Percentiles rank a stretch among this genome's conserved stretches.
phyloP scores from a whole-genome alignment of 257 asterid genomes.

The Cinchona pubescens region DNA sequence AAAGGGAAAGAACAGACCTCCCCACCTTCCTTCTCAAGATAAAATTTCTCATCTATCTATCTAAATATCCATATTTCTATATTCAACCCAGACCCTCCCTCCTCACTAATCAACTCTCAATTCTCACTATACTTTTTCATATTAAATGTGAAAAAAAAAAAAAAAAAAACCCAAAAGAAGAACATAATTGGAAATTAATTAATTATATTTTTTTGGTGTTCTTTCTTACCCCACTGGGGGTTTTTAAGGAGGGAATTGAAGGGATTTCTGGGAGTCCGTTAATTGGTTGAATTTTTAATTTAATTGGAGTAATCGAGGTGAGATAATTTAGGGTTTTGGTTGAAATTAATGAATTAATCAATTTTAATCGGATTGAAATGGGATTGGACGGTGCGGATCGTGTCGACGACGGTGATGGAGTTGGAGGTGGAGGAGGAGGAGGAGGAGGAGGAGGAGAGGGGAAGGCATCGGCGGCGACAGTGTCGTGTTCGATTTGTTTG shows the following conservation, averaged over 20 bases:
- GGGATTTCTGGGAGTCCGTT: conserved; percentile 12
- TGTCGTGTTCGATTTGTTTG: conserved; percentile 78
- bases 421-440: conserved; percentile 29
- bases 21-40: too few relatives aligned
- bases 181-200: not conserved
- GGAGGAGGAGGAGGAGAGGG: conserved; percentile 35
- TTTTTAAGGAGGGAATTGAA: not conserved
- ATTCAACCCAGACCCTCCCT: not conserved
- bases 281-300: conserved; percentile 9
- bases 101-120: not conserved
- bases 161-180: not conserved
- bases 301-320: conserved; percentile 18
- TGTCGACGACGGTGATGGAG: conserved; percentile 49
- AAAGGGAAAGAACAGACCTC: too few relatives aligned
- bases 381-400: conserved; percentile 70
- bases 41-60: too few relatives aligned
- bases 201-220: not conserved
- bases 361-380: conserved; percentile 33
- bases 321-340: conserved; percentile 18
- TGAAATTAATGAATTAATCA: conserved; percentile 18
- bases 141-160: too few relatives aligned
- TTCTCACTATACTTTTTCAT: not conserved
- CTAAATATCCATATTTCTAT: not conserved
- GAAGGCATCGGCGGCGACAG: conserved; percentile 32
- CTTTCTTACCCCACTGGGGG: conserved; percentile 11